Conservation (phyloP, 352 stramenopile species). For the Globisporangium rhizosaccharum region DNA sequence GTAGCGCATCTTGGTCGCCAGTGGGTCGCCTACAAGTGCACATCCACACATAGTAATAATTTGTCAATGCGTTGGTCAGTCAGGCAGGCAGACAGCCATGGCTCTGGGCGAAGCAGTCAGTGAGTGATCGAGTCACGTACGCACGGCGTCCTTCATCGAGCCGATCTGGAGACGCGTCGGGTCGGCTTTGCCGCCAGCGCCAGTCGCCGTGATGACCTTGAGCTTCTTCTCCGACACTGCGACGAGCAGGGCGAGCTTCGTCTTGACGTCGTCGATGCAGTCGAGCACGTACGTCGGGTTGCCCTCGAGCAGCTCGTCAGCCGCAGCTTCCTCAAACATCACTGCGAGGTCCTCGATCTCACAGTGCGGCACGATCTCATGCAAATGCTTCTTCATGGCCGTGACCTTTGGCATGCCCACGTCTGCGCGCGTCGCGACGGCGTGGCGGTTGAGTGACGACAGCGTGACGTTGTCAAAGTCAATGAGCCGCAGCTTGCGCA, state of each 20-base stretch:
- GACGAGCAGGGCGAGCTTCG: slow-evolving; percentile 93
- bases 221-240: slow-evolving; percentile 79
- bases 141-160: slow-evolving; percentile 90
- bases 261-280: slow-evolving; percentile 99
- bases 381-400: slow-evolving; percentile 81
- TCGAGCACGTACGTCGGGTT: slow-evolving; percentile 94
- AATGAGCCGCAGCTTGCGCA: slow-evolving; percentile 93
- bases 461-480: slow-evolving; percentile 99
- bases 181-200: slow-evolving; percentile 95
- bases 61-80: slow-evolving; percentile 1
- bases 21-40: slow-evolving; percentile 70
- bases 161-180: slow-evolving; percentile 96
- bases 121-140: slow-evolving; percentile 25
- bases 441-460: slow-evolving; percentile 98
- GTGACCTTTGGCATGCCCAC: slow-evolving; percentile 94
- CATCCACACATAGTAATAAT: slow-evolving; percentile 3
- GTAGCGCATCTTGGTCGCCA: slow-evolving; percentile 95
- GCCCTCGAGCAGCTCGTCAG: slow-evolving; percentile 77
- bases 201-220: slow-evolving; percentile 85
- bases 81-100: too few species aligned
- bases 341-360: slow-evolving; percentile 82
- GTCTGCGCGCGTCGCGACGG: slow-evolving; percentile 93
- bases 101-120: not conserved
- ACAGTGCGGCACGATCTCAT: slow-evolving; percentile 70
- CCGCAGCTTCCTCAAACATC: slow-evolving; percentile 87